Conservation (phyloP, 306 rosid species). For the Ceratonia siliqua region DNA sequence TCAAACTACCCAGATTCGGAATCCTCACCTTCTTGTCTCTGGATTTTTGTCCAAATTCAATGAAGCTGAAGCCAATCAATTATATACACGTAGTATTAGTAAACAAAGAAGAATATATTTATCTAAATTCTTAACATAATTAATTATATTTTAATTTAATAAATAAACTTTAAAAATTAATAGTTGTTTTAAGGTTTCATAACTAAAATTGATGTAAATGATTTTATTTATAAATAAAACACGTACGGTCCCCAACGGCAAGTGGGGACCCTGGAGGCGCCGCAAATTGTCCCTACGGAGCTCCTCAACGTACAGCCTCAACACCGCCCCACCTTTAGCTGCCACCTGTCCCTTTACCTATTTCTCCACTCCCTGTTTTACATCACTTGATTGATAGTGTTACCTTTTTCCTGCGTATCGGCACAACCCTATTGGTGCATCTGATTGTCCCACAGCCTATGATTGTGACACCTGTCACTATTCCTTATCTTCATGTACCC, state of each 20-base stretch:
- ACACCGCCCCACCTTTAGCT: not conserved
- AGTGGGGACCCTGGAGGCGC: not conserved
- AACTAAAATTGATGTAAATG: too few species aligned
- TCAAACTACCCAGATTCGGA: not conserved
- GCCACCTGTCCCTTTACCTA: not conserved
- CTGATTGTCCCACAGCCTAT: not conserved
- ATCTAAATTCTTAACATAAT: too few species aligned
- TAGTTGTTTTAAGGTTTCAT: too few species aligned
- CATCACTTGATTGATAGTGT: not conserved
- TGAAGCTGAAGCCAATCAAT: not conserved
- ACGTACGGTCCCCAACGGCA: not conserved
- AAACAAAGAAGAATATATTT: too few species aligned
- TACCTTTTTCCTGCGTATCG: constrained; percentile 1
- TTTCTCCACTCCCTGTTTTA: too few species aligned
- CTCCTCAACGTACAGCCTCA: not conserved
- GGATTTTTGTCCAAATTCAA: not conserved
- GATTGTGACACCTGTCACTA: not conserved
- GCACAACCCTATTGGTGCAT: constrained; percentile 19
- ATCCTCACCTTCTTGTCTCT: not conserved
- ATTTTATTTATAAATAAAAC: too few species aligned
- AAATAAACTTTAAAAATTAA: too few species aligned
- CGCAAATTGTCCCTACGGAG: not conserved
- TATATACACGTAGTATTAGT: not conserved
- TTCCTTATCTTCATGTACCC: not conserved
- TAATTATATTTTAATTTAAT: too few species aligned